Percentiles rank a stretch among this genome's conserved stretches.
Conservation (phyloP, 495 filamentous ascomycete species). For the Penicillium soppii region DNA sequence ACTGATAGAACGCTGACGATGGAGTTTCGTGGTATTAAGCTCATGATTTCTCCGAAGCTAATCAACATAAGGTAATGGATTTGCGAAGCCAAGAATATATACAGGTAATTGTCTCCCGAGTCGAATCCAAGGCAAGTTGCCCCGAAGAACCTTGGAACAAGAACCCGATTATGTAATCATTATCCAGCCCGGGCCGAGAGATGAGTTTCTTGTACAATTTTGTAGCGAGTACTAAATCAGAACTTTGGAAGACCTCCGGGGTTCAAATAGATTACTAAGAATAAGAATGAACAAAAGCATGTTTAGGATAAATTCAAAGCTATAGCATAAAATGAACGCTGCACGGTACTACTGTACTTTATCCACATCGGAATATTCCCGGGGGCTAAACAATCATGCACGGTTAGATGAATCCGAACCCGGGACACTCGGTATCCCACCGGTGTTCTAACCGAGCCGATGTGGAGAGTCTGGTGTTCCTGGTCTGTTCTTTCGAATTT, state of each 20-base stretch:
- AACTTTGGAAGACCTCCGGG: neutral
- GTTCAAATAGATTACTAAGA: neutral
- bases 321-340: neutral
- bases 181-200: no score
- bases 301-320: neutral
- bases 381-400: constrained; percentile 3
- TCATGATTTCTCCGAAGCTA: neutral
- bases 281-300: no score
- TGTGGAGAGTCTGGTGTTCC: constrained; percentile 13
- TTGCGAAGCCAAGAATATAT: neutral
- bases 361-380: neutral
- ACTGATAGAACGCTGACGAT: no score
- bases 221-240: neutral
- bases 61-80: neutral
- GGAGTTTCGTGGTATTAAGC: neutral
- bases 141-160: neutral
- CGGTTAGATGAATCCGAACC: constrained; percentile 8
- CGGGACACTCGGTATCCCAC: constrained; percentile 13
- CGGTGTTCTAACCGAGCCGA: constrained; percentile 14
- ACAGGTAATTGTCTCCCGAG: neutral
- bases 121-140: neutral
- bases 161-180: no score
- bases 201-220: no score
- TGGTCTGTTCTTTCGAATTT: constrained; percentile 1
- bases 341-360: neutral